These are phyloP conservation scores for Begonia peltatifolia DNA, from an alignment of 306 rosid species.

Conservation along the genomic window DNA sequence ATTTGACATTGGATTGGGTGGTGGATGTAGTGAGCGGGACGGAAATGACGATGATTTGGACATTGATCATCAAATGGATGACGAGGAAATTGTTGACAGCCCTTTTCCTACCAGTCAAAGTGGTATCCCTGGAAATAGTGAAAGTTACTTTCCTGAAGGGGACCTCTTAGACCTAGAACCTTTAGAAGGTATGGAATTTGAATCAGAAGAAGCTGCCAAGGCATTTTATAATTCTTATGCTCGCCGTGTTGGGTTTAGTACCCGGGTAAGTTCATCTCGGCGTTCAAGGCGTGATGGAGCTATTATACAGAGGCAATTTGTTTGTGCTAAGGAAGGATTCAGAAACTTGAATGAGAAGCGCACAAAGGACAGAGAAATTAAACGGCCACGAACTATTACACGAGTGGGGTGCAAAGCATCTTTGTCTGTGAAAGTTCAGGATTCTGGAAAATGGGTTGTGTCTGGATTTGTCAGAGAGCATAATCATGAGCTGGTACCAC, in stretches of 20 bases:
- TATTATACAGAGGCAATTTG: conserved; percentile 90
- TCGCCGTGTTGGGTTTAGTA: conserved; percentile 95
- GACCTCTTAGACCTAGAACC: conserved; percentile 93
- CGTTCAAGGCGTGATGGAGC: conserved; percentile 98
- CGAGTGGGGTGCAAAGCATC: conserved; percentile 98
- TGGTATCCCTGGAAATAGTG: conserved; percentile 30
- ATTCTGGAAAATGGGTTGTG: conserved; percentile 95
- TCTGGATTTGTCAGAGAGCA: conserved; percentile 89
- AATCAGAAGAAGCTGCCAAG: conserved; percentile 98
- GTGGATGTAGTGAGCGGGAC: conserved; percentile 40
- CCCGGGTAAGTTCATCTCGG: conserved; percentile 95
- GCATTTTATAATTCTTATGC: conserved; percentile 96
- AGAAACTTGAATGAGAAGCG: conserved; percentile 95
- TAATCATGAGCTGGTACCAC: conserved; percentile 90
- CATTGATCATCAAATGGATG: conserved; percentile 58
- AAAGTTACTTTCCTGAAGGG: conserved; percentile 69
- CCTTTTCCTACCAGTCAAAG: conserved; percentile 22
- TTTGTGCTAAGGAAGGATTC: conserved; percentile 95
- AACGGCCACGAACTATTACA: conserved; percentile 81
- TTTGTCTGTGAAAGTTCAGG: conserved; percentile 92
- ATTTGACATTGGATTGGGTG: conserved; percentile 82
- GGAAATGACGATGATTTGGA: conserved; percentile 53
- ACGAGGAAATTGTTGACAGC: conserved; percentile 64
- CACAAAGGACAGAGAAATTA: conserved; percentile 95
- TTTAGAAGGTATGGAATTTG: conserved; percentile 88